Percentiles rank a stretch among this genome's conserved stretches.
phyloP scores from a whole-genome alignment of 1,284 basidiomycete genomes.

The Nidula niveotomentosa region DNA sequence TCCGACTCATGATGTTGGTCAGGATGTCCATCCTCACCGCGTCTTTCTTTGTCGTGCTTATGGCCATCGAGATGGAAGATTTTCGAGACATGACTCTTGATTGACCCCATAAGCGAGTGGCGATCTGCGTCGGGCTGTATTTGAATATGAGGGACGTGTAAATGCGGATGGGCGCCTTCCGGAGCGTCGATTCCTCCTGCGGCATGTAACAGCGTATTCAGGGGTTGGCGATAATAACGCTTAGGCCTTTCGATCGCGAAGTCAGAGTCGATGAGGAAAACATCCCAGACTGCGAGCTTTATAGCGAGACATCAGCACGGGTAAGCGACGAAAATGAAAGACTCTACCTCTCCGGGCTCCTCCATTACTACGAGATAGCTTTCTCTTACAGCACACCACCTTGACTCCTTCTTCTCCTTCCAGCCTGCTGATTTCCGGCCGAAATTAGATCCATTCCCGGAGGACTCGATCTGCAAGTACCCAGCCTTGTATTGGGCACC shows the following conservation, averaged over 20 bases:
- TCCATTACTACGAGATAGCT: constrained; percentile 89
- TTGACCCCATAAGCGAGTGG: constrained; percentile 46
- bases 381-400: constrained; percentile 95
- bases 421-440: constrained; percentile 68
- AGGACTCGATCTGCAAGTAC: constrained; percentile 63
- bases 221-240: constrained; percentile 76
- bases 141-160: constrained; percentile 7
- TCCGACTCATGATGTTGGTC: constrained; percentile 13
- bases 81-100: constrained; percentile 48
- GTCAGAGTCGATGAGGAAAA: constrained; percentile 90
- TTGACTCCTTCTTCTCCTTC: constrained; percentile 69
- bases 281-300: constrained; percentile 84
- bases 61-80: constrained; percentile 35
- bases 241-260: constrained; percentile 85
- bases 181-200: constrained; percentile 22
- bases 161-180: constrained; percentile 8
- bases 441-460: constrained; percentile 49
- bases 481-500: constrained; percentile 92
- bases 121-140: constrained; percentile 29
- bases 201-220: constrained; percentile 53
- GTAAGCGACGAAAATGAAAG: constrained; percentile 7
- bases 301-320: too few species aligned
- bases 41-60: background rate
- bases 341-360: constrained; percentile 80
- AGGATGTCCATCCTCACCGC: constrained; percentile 9